phyloP scores from a whole-genome alignment of 2,329 filamentous ascomycete species.

The Colletotrichum orchidophilum region DNA sequence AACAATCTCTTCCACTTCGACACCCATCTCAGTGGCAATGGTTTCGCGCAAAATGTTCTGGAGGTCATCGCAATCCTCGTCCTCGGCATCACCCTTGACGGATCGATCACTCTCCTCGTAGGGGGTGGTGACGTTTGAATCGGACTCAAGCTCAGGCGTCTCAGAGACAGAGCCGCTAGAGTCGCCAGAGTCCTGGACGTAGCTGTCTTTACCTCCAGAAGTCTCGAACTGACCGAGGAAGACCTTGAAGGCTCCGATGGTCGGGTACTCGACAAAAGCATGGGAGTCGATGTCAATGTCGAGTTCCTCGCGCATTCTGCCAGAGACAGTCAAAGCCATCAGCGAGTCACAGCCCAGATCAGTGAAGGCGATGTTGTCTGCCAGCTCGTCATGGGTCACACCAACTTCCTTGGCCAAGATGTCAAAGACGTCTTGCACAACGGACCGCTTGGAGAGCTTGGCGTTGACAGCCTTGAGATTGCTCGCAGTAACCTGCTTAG shows the following conservation, averaged over 20 bases:
- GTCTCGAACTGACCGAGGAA: slow-evolving; percentile 48
- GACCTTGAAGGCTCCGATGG: slow-evolving; percentile 63
- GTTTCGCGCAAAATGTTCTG: slow-evolving; percentile 69
- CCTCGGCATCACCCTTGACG: slow-evolving; percentile 51
- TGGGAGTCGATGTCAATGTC: slow-evolving; percentile 63
- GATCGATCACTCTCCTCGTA: slow-evolving; percentile 62
- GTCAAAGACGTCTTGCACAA: slow-evolving; percentile 57
- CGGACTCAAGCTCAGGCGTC: slow-evolving; percentile 55
- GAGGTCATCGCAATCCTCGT: slow-evolving; percentile 47
- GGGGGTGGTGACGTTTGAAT: slow-evolving; percentile 63
- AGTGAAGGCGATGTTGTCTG: slow-evolving; percentile 63
- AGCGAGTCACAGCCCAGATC: slow-evolving; percentile 70
- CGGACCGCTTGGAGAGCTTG: slow-evolving; percentile 55
- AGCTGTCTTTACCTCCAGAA: slow-evolving; percentile 37
- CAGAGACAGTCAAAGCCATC: slow-evolving; percentile 67
- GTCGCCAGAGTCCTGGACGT: slow-evolving; percentile 44
- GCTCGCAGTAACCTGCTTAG: slow-evolving; percentile 53
- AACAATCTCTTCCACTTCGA: slow-evolving; percentile 71
- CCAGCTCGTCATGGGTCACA: slow-evolving; percentile 62
- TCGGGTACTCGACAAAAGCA: slow-evolving; percentile 64
- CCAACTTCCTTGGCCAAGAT: slow-evolving; percentile 67
- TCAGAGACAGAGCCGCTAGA: slow-evolving; percentile 53
- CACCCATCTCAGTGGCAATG: slow-evolving; percentile 76
- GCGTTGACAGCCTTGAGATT: slow-evolving; percentile 60
- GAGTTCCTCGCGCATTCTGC: slow-evolving; percentile 66